Conservation (phyloP, 495 filamentous ascomycete genomes). For the Xylaria nigripes region DNA sequence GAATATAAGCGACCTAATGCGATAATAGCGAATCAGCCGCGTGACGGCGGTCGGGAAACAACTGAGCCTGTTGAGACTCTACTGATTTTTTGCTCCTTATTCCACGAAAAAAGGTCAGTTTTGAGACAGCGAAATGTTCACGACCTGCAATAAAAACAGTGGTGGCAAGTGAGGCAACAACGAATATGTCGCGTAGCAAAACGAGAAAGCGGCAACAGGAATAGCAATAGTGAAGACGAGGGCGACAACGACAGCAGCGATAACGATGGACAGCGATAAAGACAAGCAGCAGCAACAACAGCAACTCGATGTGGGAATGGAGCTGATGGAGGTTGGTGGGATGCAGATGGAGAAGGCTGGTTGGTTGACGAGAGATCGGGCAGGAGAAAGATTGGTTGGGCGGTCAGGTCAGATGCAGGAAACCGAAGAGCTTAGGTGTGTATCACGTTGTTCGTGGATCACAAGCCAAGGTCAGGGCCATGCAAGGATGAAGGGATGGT, state of each 20-base stretch:
- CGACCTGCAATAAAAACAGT: not conserved
- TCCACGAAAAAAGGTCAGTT: not conserved
- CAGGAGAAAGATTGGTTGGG: constrained; percentile 23
- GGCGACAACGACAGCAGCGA: not conserved
- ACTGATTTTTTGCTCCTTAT: not conserved
- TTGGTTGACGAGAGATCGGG: constrained; percentile 22
- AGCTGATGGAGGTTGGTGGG: constrained; percentile 6
- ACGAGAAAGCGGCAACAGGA: not conserved
- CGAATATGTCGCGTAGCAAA: not conserved
- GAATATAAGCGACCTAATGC: constrained; percentile 1
- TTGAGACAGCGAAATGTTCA: not conserved
- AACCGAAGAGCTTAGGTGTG: constrained; percentile 17
- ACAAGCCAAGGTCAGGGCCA: constrained; percentile 7
- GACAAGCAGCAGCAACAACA: constrained; percentile 10
- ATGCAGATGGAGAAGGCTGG: constrained; percentile 18
- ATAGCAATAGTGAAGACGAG: not conserved
- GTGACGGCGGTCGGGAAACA: constrained; percentile 12
- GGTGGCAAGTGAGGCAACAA: not conserved
- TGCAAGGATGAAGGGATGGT: constrained; percentile 2
- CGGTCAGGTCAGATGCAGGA: constrained; percentile 23
- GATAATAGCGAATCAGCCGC: not conserved
- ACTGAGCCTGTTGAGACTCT: not conserved
- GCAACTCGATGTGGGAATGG: constrained; percentile 7
- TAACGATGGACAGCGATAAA: not conserved
- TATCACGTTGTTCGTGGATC: constrained; percentile 13